Evolutionary conservation across 768 basidiomycete genomes (phyloP), one percentile per base, ranked within the genome.

Genomic region (Leccinum incarnatum): DNA sequence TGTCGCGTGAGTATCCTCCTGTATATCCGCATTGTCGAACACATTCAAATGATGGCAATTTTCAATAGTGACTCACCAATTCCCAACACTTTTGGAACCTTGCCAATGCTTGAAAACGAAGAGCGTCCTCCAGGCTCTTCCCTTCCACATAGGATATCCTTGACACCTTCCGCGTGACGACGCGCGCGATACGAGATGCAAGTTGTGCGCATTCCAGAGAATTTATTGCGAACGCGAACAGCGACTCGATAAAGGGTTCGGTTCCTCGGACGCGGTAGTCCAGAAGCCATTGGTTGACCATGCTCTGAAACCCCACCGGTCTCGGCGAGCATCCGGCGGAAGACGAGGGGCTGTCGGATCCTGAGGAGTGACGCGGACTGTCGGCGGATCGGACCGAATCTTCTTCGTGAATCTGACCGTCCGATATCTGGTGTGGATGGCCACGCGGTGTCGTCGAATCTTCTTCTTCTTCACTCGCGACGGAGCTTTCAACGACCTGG

Each of bases 201-300:
- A 70, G 58, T 15, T 37, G 27, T 19, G 55, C 59, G 1, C 58
- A 56, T 30, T 51, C 66, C 2, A 27, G 49, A 9, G 68, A 68
- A 11, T 51, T 7, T 8, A 23, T 48, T 11, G 53, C 69, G 27
- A 63, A 68, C 27, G 51, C 55, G 34, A 68, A 54, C 46, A 65
- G 34, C 3, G 66, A 56, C 4, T 70, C 56, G 51, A 54, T 32
- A 23, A 65, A 68, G 17, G 56, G 14, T 5, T 65, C 56, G 42
- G 4, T 11, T 29, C 69, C 66, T 25, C 63, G 56, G 12, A 23
- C 32, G n/a, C 54, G 59, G 40, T 70, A 70, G 50, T 70, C 69
- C 49, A 54, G 14, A n/a, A 55, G 19, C 68, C 68, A 69, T 50
- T 63, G 61, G 42, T 52, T 30, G 55, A 63, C 66, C 49, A 45